These are phyloP conservation scores for Acanthamoeba sp. DNA, from an alignment of 208 protist genomes.

Conservation along the genomic window DNA sequence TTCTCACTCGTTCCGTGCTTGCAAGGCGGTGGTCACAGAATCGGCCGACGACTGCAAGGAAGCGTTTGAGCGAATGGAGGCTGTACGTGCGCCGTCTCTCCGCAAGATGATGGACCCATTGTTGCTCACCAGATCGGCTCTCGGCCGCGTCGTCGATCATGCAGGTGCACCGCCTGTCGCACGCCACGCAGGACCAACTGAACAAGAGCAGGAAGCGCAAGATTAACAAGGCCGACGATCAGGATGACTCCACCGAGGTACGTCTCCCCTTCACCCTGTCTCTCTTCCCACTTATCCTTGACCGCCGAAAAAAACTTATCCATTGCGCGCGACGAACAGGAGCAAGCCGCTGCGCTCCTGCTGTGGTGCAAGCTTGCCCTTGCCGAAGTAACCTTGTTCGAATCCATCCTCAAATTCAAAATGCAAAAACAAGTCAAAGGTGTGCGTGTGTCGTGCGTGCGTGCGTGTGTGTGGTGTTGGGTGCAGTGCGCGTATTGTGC, in stretches of 20 bases:
- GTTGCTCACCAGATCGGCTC: too few species aligned
- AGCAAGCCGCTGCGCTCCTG: background rate
- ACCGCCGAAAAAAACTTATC: background rate
- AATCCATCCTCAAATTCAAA: constrained; percentile 54
- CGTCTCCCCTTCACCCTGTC: background rate
- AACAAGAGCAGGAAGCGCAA: background rate
- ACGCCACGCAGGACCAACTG: background rate
- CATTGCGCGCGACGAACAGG: background rate
- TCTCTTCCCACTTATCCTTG: background rate
- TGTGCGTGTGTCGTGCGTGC: background rate
- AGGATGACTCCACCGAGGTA: background rate
- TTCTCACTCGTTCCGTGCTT: too few species aligned
- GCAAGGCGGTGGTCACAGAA: background rate
- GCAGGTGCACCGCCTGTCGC: background rate
- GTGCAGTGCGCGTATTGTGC: background rate
- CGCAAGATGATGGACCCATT: too few species aligned
- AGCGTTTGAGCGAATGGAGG: background rate
- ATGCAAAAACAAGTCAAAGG: constrained; percentile 30
- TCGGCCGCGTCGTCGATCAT: too few species aligned
- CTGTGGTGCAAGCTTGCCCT: constrained; percentile 6
- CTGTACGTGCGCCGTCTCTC: background rate
- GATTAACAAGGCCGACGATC: background rate
- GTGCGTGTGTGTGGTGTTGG: background rate
- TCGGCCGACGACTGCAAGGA: background rate
- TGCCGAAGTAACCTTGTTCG: constrained; percentile 19